Conservation (phyloP, 495 filamentous ascomycete species). For the Echria macrotheca region DNA sequence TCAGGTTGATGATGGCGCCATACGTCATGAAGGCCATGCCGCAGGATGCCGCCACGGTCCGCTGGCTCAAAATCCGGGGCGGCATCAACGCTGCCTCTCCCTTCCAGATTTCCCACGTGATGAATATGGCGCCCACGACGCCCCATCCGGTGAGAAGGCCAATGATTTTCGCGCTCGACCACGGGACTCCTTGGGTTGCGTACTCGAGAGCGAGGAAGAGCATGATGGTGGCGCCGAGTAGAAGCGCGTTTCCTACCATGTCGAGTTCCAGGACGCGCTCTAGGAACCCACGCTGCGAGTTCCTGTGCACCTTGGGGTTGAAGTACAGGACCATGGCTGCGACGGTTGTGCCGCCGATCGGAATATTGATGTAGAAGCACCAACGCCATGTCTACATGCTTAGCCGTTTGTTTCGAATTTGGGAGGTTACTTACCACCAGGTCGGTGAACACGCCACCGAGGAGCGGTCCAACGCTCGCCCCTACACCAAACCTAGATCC, state of each 20-base stretch:
- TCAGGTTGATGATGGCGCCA: conserved; percentile 50
- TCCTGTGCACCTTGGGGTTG: conserved; percentile 22
- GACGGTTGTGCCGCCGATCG: conserved; percentile 34
- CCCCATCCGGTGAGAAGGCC: conserved; percentile 41
- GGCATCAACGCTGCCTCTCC: conserved; percentile 31
- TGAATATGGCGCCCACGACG: conserved; percentile 15
- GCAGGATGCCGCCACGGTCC: conserved; percentile 52
- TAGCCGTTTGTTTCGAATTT: background rate
- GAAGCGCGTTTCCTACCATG: conserved; percentile 40
- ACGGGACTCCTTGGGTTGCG: conserved; percentile 40
- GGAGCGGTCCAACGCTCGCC: conserved; percentile 34
- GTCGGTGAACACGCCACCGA: conserved; percentile 54
- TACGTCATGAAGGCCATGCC: conserved; percentile 35
- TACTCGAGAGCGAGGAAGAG: conserved; percentile 46
- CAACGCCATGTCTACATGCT: conserved; percentile 39
- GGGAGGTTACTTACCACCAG: conserved; percentile 19
- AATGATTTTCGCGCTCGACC: conserved; percentile 32
- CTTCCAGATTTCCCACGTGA: conserved; percentile 14
- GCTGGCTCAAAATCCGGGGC: conserved; percentile 44
- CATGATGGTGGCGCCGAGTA: conserved; percentile 39
- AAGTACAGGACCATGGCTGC: conserved; percentile 40
- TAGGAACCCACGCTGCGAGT: conserved; percentile 14
- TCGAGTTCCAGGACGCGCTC: conserved; percentile 41
- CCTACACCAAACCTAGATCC: conserved; percentile 36
- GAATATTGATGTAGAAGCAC: conserved; percentile 53